phyloP scores from a whole-genome alignment of 2,329 filamentous ascomycete genomes.

The Bipolaris cookei region DNA sequence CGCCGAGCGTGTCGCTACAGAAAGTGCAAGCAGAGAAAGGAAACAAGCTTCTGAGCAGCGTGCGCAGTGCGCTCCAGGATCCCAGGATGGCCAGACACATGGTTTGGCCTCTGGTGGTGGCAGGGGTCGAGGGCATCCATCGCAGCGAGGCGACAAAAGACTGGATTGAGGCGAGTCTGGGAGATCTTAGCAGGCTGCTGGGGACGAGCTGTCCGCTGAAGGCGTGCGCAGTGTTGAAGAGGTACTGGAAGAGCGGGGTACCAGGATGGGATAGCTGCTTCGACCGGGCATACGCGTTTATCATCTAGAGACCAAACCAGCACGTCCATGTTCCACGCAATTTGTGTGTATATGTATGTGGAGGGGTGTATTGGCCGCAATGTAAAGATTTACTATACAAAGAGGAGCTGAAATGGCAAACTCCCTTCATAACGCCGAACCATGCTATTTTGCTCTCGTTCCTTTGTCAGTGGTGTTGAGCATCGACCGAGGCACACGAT shows the following conservation, averaged over 20 bases:
- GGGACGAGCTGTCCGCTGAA: constrained; percentile 35
- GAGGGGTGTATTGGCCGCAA: not conserved
- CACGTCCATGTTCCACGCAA: not conserved
- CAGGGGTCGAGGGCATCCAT: constrained; percentile 36
- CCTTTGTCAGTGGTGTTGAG: not conserved
- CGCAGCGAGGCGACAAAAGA: constrained; percentile 20
- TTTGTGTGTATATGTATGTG: not conserved
- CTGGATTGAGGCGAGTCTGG: constrained; percentile 31
- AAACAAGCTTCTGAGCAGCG: constrained; percentile 14
- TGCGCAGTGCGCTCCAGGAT: constrained; percentile 15
- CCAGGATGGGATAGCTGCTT: constrained; percentile 42
- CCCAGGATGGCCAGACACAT: constrained; percentile 24
- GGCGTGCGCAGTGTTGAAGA: constrained; percentile 27
- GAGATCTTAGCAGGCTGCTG: constrained; percentile 22
- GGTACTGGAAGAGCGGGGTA: constrained; percentile 33
- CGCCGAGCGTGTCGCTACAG: constrained; percentile 24
- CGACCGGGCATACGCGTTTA: constrained; percentile 31
- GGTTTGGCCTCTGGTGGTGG: constrained; percentile 36
- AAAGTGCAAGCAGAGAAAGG: constrained; percentile 24
- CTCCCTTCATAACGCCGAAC: constrained; percentile 16
- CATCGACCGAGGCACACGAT: not conserved
- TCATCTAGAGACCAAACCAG: constrained; percentile 22
- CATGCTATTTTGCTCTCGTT: constrained; percentile 11
- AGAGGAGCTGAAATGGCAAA: constrained; percentile 8
- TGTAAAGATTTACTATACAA: constrained; percentile 24